Evolutionary conservation across 1,284 basidiomycete species (phyloP).

Genomic region (Fereydounia khargensis): DNA sequence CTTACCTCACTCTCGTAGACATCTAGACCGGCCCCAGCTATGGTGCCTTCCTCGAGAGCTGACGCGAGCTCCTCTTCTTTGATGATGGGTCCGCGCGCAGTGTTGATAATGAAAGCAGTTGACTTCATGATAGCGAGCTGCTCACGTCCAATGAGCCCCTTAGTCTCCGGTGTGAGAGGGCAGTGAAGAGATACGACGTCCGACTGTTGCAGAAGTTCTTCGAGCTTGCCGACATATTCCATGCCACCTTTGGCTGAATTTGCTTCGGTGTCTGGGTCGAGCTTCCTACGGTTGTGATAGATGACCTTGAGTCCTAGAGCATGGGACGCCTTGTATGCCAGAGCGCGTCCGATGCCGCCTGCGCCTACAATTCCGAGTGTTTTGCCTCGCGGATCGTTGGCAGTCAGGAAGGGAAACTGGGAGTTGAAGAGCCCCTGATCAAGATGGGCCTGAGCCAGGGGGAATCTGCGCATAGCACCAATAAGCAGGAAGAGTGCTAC

Average conservation of each 20-base stretch:
- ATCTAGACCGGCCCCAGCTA: conserved; percentile 73
- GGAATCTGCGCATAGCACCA: conserved; percentile 43
- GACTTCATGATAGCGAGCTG: conserved; percentile 59
- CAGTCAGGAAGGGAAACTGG: conserved; percentile 33
- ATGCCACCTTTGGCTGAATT: conserved; percentile 33
- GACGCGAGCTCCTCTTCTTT: conserved; percentile 55
- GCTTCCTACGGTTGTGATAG: conserved; percentile 47
- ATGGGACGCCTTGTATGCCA: conserved; percentile 45
- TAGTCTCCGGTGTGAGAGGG: conserved; percentile 59
- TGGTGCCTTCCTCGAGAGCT: conserved; percentile 34
- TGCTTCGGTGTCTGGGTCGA: conserved; percentile 49
- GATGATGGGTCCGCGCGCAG: conserved; percentile 61
- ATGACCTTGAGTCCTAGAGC: conserved; percentile 46
- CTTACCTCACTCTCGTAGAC: conserved; percentile 64
- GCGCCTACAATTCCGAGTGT: conserved; percentile 50
- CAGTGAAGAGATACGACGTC: conserved; percentile 62
- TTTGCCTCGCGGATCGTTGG: conserved; percentile 36
- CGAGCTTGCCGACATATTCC: conserved; percentile 49
- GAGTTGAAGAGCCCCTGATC: conserved; percentile 34
- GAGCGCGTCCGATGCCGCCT: conserved; percentile 45
- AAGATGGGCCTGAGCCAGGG: conserved; percentile 30
- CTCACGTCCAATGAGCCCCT: conserved; percentile 55
- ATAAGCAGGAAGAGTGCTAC: conserved; percentile 48
- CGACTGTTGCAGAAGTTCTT: conserved; percentile 56
- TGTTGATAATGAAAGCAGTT: conserved; percentile 60